phyloP scores from a whole-genome alignment of 352 stramenopile genomes.

The Phytophthora ramorum region DNA sequence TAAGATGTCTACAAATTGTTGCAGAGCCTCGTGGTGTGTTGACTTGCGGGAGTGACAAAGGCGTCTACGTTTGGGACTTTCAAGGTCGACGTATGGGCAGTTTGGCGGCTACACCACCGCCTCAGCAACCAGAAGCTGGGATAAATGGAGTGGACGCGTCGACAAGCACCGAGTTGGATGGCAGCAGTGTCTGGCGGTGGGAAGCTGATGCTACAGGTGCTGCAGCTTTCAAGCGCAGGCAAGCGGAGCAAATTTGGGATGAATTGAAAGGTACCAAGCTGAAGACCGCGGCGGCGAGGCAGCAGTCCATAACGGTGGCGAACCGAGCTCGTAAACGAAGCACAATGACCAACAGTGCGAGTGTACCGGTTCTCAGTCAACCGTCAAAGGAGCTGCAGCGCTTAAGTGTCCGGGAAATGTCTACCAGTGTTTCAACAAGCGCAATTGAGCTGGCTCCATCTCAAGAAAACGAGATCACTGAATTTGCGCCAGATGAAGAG shows the following conservation, averaged over 20 bases:
- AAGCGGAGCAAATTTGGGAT: constrained; percentile 68
- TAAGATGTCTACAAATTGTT: constrained; percentile 60
- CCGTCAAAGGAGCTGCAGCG: constrained; percentile 5
- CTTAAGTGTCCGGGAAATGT: constrained; percentile 12
- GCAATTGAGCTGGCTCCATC: constrained; percentile 12
- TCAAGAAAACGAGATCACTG: neutral
- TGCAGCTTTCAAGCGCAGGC: constrained; percentile 46
- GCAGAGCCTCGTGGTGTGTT: constrained; percentile 65
- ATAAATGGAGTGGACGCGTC: neutral
- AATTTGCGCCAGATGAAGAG: constrained; percentile 5
- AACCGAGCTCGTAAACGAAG: constrained; percentile 33
- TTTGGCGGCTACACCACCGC: constrained; percentile 25
- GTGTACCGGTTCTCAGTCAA: constrained; percentile 32
- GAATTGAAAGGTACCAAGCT: constrained; percentile 61
- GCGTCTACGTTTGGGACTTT: constrained; percentile 65
- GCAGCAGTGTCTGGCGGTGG: constrained; percentile 50
- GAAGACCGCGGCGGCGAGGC: constrained; percentile 28
- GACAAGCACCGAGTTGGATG: neutral
- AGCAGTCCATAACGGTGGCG: constrained; percentile 30
- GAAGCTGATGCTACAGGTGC: constrained; percentile 50
- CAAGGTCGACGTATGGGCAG: constrained; percentile 48
- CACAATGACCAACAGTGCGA: constrained; percentile 28
- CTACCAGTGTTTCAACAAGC: constrained; percentile 21
- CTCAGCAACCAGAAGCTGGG: constrained; percentile 5
- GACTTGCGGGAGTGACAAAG: constrained; percentile 73